Evolutionary conservation across 78 protist species (phyloP).

Genomic region (Cavenderia fasciculata): DNA sequence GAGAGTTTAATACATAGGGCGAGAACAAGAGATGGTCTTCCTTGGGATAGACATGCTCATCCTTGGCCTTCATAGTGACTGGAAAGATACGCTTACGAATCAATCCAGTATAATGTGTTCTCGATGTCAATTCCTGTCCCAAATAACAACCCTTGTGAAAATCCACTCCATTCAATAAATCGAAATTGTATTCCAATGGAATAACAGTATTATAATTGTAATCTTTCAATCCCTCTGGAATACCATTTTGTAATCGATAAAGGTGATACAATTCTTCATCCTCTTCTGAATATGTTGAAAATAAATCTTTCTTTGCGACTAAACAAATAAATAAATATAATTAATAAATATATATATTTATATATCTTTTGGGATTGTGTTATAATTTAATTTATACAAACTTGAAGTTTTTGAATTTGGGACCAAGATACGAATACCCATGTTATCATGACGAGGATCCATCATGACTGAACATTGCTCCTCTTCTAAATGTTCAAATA

Average conservation of each 20-base stretch:
- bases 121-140: conserved; percentile 87
- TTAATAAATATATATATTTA: neutral
- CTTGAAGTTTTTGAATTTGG: conserved; percentile 10
- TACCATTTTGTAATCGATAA: conserved; percentile 51
- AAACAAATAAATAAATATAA: neutral
- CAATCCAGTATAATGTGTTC: conserved; percentile 84
- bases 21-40: conserved; percentile 34
- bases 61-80: conserved; percentile 53
- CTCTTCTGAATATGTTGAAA: conserved; percentile 13
- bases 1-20: conserved; percentile 2
- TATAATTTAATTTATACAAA: neutral
- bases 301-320: neutral
- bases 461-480: conserved; percentile 20
- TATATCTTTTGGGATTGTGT: neutral
- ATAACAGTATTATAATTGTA: conserved; percentile 13
- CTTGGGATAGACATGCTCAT: conserved; percentile 19
- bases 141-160: conserved; percentile 91
- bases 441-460: conserved; percentile 66
- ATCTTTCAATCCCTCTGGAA: conserved; percentile 71
- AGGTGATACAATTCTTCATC: conserved; percentile 41
- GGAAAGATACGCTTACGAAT: conserved; percentile 85
- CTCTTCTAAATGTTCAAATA: conserved; percentile 9
- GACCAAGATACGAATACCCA: conserved; percentile 59
- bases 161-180: conserved; percentile 77
- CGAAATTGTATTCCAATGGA: conserved; percentile 87